Evolutionary conservation across 2,329 filamentous ascomycete genomes (phyloP), one percentile per base, ranked within the genome.

Genomic region (Xylariales sp.): DNA sequence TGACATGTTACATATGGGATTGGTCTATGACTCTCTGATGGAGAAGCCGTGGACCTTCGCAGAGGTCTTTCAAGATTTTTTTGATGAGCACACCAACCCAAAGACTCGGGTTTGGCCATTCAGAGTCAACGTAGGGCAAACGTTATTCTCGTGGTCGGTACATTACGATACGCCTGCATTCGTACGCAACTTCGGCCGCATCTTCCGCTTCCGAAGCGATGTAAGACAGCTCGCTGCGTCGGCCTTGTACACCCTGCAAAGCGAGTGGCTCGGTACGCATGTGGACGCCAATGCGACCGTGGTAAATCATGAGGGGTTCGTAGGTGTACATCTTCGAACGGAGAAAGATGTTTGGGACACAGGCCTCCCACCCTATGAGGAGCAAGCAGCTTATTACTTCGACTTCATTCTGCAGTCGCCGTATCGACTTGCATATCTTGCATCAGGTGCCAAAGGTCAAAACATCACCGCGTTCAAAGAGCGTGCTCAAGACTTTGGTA

Each of bases 361-460:
- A 5, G 5, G 42, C n/a, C 54, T 58, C 29, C 58, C 56, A 5
- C 33, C 46, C n/a, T 66, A 59, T 44, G 44, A 51, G 7, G 45
- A 44, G 19, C 61, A 65, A 49, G 52, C 55, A 2, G 50, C 50
- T 5, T 51, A 59, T 36, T 56, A 56, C 41, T 46, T 65, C 15
- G 42, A 50, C 30, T 57, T 52, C 40, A 42, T 63, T 17, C 38
- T 40, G 13, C 34, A 45, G 33, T 47, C 51, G 27, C 51, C 54
- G 4, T 47, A 60, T 1, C 37, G 48, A 0, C 36, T 67, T 11
- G 58, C 67, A 2, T 74, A 67, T 48, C 59, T 70, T 11, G 66
- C 67, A 10, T 66, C 65, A 1, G 67, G 67, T 10, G 62, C 65
- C 14, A 49, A 51, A 3, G 36, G 49, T 8, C 57, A 49, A 12